A percentile compares a stretch with the other conserved stretches of the same genome.
phyloP scores from a whole-genome alignment of 306 rosid genomes.

The Astragalus membranaceus region DNA sequence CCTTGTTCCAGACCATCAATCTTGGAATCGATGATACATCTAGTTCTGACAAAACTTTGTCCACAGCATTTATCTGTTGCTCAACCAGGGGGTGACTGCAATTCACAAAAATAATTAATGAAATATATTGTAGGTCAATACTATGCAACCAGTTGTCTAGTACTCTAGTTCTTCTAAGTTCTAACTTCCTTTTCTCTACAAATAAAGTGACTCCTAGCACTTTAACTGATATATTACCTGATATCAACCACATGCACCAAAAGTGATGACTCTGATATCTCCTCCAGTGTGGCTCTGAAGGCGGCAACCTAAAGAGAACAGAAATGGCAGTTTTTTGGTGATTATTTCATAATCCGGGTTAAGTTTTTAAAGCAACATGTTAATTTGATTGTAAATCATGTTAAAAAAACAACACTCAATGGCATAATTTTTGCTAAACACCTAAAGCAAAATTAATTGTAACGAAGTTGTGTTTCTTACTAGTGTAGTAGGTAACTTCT shows the following conservation, averaged over 20 bases:
- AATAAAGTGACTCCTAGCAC: constrained; percentile 10
- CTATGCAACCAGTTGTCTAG: background rate
- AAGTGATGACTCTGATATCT: constrained; percentile 82
- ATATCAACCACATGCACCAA: constrained; percentile 92
- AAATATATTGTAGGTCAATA: constrained; percentile 11
- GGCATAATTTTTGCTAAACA: background rate
- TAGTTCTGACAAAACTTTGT: constrained; percentile 81
- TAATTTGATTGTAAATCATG: constrained; percentile 8
- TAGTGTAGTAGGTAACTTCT: constrained; percentile 88
- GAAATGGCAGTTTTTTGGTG: background rate
- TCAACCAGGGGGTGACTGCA: constrained; percentile 89
- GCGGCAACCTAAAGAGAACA: constrained; percentile 75
- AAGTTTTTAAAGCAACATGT: background rate
- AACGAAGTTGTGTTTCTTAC: constrained; percentile 43
- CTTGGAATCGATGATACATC: constrained; percentile 76
- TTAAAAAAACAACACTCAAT: background rate
- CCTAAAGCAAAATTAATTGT: constrained; percentile 8
- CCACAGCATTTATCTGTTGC: constrained; percentile 94
- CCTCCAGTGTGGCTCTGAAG: constrained; percentile 95
- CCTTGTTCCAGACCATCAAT: constrained; percentile 98
- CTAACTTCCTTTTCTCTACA: background rate
- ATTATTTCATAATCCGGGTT: background rate
- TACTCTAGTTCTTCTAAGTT: background rate
- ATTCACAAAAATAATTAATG: constrained; percentile 33
- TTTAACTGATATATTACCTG: constrained; percentile 46